Evolutionary conservation across 2,329 filamentous ascomycete species (phyloP).

Genomic region (Diaporthe citriasiana): DNA sequence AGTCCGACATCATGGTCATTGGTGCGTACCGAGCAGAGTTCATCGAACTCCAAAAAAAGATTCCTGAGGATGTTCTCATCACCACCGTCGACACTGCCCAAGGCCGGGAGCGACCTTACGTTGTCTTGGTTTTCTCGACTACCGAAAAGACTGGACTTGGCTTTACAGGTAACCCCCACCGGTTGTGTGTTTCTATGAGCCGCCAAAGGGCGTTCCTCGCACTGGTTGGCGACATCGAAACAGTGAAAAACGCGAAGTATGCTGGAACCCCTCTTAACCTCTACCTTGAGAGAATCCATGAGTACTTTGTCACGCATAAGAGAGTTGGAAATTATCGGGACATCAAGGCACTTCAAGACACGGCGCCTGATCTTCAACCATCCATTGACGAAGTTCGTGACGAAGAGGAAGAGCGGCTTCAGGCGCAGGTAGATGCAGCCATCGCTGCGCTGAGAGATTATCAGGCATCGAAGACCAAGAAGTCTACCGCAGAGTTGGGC

Average conservation of each 20-base stretch:
- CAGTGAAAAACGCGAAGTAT: background rate
- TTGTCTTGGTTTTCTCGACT: background rate
- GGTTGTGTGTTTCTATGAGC: background rate
- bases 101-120: background rate
- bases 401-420: background rate
- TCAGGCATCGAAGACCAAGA: background rate
- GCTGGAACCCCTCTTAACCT: no score
- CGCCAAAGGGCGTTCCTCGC: background rate
- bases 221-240: background rate
- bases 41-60: accelerated
- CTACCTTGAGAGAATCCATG: background rate
- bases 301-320: background rate
- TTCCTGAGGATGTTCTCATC: background rate
- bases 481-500: no score
- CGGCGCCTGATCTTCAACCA: background rate
- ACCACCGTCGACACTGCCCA: background rate
- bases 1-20: background rate
- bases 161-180: background rate
- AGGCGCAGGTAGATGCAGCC: background rate
- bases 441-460: background rate
- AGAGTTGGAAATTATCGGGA: background rate
- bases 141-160: background rate
- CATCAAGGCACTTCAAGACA: background rate
- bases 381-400: background rate
- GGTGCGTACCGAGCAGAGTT: background rate